Conservation (phyloP, 2,329 filamentous ascomycete species). For the Penicillium janthinellum region DNA sequence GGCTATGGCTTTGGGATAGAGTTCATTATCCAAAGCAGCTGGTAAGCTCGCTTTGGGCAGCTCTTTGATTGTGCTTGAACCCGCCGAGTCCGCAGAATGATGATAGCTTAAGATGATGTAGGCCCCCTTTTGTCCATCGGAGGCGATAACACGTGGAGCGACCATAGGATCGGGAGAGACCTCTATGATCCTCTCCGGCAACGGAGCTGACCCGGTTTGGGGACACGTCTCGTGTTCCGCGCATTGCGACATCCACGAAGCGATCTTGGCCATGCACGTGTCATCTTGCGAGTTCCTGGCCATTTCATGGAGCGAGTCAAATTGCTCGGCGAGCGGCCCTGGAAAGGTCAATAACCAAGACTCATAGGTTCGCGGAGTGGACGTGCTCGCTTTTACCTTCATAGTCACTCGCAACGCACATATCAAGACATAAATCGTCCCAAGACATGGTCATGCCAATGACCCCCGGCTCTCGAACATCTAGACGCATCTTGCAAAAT, state of each 20-base stretch:
- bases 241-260: background rate
- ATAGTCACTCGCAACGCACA: slow-evolving; percentile 3
- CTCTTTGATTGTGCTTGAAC: background rate
- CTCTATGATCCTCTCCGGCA: background rate
- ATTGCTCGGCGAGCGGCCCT: background rate
- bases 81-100: background rate
- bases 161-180: background rate
- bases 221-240: background rate
- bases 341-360: background rate
- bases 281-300: background rate
- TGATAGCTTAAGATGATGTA: background rate
- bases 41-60: background rate
- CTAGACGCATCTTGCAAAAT: background rate
- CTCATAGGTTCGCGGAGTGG: background rate
- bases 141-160: background rate
- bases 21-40: background rate
- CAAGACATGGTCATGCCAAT: slow-evolving; percentile 3
- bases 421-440: slow-evolving; percentile 3
- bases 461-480: background rate
- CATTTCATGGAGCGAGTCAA: background rate
- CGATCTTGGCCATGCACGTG: background rate
- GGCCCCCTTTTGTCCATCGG: background rate
- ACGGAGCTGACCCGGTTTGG: background rate
- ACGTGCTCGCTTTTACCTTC: background rate
- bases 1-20: background rate